Base-by-base conservation (phyloP, 176 grass and related monocot species). In the Olyra latifolia region DNA sequence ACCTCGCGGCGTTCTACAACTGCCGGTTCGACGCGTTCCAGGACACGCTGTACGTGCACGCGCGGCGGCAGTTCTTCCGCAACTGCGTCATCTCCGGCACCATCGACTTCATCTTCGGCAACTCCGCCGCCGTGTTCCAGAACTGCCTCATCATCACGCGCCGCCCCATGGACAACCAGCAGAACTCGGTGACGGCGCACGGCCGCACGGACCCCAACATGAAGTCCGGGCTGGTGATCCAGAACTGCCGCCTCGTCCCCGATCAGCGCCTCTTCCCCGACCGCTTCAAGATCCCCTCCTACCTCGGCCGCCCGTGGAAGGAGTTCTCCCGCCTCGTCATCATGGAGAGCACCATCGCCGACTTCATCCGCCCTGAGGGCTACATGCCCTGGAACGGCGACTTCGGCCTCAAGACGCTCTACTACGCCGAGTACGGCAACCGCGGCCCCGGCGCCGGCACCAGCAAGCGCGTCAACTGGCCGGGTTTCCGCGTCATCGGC, bases 91-190 rank as follows among this genome's bases (percentile, higher is more conserved):
- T 97, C 74, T 93, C 90, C 1, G 93, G 93, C 20, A 97, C 93
- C 58, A 84, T 97, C 50, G 93, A 97, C 85, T 97, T 97, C 90
- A 93, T 97, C 82, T 97, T 97, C 67, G 93, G 93, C 68, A 93
- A 90, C 85, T 85, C 90, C 5, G 93, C 90, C 2, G 90, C 79
- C 60, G 75, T 97, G 16, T 87, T 97, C 90, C 93, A 97, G 82
- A 90, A 93, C 69, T 93, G 90, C 79, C 81, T 88, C 16, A 93
- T 97, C 82, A 68, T 93, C 83, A 81, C 83, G 16, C 87, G 85
- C 19, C 79, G 90, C 43, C 90, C 93, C 29, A 77, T 93, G 88
- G 88, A 88, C 66, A 88, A 88, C 88, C 88, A 90, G 91, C 87
- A 91, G 79, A 90, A 86, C 84, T 83, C 89, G 44, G 88, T 97